phyloP scores from a whole-genome alignment of 345 rosid genomes.

The Linum tenue region DNA sequence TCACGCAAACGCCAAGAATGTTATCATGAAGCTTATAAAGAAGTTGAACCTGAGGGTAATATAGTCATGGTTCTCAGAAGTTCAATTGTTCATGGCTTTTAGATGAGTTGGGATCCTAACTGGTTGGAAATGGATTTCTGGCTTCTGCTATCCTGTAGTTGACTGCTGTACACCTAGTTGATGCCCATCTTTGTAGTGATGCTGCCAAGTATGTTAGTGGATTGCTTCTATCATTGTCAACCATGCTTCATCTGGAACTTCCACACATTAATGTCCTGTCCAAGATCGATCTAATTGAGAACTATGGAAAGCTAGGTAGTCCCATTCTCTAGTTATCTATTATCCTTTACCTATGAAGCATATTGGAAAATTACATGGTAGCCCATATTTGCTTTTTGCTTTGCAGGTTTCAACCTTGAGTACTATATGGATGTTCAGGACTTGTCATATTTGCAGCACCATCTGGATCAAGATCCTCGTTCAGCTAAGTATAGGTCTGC shows the following conservation, averaged over 20 bases:
- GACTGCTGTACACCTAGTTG: constrained; percentile 80
- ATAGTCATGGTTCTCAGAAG: constrained; percentile 18
- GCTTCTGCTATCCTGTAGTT: constrained; percentile 38
- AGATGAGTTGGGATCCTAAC: background rate
- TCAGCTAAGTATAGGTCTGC: constrained; percentile 75
- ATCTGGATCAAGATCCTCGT: constrained; percentile 71
- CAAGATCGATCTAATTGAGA: constrained; percentile 83
- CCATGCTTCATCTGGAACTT: constrained; percentile 92
- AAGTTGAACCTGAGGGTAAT: constrained; percentile 61
- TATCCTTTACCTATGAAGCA: background rate
- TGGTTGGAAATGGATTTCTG: constrained; percentile 3
- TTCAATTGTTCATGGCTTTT: background rate
- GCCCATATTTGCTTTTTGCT: background rate
- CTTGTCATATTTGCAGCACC: constrained; percentile 60
- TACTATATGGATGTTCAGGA: constrained; percentile 88
- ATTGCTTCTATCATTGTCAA: constrained; percentile 68
- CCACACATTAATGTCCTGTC: constrained; percentile 86
- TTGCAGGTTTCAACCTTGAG: constrained; percentile 72
- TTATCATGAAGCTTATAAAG: constrained; percentile 64
- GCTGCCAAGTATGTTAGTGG: constrained; percentile 81
- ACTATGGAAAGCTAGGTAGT: constrained; percentile 80
- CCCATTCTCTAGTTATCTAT: background rate
- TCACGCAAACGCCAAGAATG: constrained; percentile 67
- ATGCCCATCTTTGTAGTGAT: constrained; percentile 78
- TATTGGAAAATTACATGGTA: background rate